These are phyloP conservation scores for Coemansia sp. DNA, from an alignment of 192 early-diverging fungal species.

Conservation along the genomic window DNA sequence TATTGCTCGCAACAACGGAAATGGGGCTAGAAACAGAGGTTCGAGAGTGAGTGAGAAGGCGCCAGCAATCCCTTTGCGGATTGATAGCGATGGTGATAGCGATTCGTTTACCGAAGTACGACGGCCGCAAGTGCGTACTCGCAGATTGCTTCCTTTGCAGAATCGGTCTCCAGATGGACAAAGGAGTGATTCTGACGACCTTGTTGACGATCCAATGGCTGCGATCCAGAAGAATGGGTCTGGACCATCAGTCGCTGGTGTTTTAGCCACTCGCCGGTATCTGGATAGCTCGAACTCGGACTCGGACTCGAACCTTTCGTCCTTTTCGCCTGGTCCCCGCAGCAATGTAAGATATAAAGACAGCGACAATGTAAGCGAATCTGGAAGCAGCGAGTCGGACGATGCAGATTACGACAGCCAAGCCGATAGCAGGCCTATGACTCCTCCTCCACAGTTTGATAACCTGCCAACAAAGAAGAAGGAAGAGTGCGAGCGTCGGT, in stretches of 20 bases:
- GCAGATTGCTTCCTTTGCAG: background rate
- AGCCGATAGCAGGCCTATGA: constrained; percentile 36
- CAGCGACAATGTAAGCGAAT: background rate
- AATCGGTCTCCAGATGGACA: constrained; percentile 13
- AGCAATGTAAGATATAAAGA: background rate
- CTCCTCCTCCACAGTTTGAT: constrained; percentile 45
- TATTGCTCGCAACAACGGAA: constrained; percentile 9
- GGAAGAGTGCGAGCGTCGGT: constrained; percentile 43
- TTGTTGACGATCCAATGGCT: constrained; percentile 19
- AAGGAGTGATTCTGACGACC: constrained; percentile 19
- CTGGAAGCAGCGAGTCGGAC: constrained; percentile 4
- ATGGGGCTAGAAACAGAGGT: background rate
- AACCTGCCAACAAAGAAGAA: constrained; percentile 35
- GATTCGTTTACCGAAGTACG: constrained; percentile 34
- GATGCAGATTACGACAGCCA: constrained; percentile 8
- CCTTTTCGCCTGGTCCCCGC: background rate
- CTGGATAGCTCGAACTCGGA: constrained; percentile 8
- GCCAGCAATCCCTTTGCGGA: background rate
- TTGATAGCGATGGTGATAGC: constrained; percentile 24
- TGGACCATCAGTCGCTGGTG: background rate
- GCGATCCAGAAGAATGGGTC: background rate
- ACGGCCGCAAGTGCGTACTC: background rate
- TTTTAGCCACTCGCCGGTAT: background rate
- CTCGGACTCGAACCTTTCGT: constrained; percentile 3
- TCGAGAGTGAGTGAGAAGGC: background rate